A percentile compares a stretch with the other conserved stretches of the same genome.
These are phyloP conservation scores for Trichosanthes truncata DNA, from an alignment of 306 rosid genomes.

Conservation along the genomic window DNA sequence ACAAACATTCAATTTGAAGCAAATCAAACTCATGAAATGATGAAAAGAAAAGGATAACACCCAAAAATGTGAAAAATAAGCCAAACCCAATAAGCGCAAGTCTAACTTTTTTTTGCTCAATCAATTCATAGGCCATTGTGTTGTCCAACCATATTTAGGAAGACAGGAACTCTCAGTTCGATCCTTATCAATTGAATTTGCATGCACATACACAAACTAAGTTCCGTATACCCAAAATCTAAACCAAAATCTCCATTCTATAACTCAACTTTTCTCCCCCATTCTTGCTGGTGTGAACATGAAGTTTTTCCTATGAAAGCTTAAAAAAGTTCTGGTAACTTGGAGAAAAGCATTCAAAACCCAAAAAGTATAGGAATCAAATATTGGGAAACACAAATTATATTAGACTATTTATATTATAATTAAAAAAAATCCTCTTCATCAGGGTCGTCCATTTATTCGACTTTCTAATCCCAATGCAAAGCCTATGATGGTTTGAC, in stretches of 20 bases:
- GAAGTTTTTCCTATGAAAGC: neutral
- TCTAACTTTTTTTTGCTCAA: conserved; percentile 70
- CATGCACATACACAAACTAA: neutral
- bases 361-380: neutral
- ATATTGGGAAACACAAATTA: neutral
- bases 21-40: too few species aligned
- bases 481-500: neutral
- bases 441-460: neutral
- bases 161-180: conserved; percentile 89
- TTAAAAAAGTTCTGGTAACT: neutral
- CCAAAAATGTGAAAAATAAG: conserved; percentile 63
- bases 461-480: neutral
- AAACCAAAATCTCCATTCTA: neutral
- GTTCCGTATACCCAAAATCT: neutral
- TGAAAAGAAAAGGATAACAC: conserved; percentile 66
- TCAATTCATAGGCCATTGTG: conserved; percentile 78
- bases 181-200: conserved; percentile 89
- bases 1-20: too few species aligned
- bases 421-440: neutral
- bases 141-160: conserved; percentile 92
- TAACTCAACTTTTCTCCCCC: neutral
- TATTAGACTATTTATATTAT: neutral
- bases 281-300: neutral
- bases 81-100: conserved; percentile 87
- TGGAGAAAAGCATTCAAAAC: neutral